Evolutionary conservation across 192 early-diverging fungal species (phyloP).

Genomic region (Entophlyctis luteolus): DNA sequence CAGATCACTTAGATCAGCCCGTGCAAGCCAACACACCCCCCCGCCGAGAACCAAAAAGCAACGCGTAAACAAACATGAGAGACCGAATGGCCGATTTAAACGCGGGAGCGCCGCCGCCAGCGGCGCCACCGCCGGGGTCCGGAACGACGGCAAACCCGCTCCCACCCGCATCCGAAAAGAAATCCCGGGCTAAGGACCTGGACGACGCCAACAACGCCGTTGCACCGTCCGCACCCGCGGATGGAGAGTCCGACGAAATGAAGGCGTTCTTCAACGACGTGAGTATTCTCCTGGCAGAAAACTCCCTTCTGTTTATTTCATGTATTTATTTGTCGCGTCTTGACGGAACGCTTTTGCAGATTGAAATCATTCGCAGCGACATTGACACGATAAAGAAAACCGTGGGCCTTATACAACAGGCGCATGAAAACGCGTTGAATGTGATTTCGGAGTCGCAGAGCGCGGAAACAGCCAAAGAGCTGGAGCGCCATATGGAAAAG

Average conservation of each 20-base stretch:
- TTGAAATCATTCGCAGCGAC: slow-evolving; percentile 42
- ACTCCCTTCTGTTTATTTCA: not conserved
- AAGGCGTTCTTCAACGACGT: slow-evolving; percentile 46
- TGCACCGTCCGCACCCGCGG: slow-evolving; percentile 5
- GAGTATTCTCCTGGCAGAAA: not conserved
- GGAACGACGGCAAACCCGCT: not conserved
- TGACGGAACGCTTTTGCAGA: not conserved
- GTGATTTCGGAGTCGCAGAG: slow-evolving; percentile 47
- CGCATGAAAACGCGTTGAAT: slow-evolving; percentile 52
- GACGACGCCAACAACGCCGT: not conserved
- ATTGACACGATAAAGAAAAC: slow-evolving; percentile 37
- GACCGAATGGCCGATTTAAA: slow-evolving; percentile 10
- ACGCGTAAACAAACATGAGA: not conserved
- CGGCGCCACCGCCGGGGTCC: not conserved
- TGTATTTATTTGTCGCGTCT: slow-evolving; percentile 13
- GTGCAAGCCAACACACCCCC: not conserved
- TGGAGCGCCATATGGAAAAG: slow-evolving; percentile 49
- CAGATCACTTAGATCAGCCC: not conserved
- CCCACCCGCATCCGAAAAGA: not conserved
- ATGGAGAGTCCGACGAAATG: slow-evolving; percentile 37
- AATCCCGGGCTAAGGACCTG: not conserved
- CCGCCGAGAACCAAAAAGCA: not conserved
- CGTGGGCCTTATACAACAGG: slow-evolving; percentile 40
- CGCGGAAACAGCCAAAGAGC: slow-evolving; percentile 41
- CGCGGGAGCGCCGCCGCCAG: not conserved